A percentile compares a stretch with the other conserved stretches of the same genome.
These are phyloP conservation scores for Magnaporthiopsis poae DNA, from an alignment of 2,329 filamentous ascomycete genomes.

Conservation along the genomic window DNA sequence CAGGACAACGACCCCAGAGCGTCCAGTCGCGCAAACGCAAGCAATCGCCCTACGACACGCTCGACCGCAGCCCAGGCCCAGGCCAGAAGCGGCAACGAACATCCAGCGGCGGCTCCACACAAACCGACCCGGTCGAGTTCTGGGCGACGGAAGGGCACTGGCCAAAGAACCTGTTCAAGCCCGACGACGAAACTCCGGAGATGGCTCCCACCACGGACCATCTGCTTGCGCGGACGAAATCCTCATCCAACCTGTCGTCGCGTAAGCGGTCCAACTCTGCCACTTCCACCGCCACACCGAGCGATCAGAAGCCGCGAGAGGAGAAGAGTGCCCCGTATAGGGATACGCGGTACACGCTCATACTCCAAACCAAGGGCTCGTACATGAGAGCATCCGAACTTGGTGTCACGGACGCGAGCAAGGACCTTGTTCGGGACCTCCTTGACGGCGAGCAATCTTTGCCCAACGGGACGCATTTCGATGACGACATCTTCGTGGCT, in stretches of 20 bases:
- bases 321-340: constrained; percentile 22
- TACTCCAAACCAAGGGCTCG: no score
- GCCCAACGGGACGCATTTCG: no score
- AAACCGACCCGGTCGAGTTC: constrained; percentile 12
- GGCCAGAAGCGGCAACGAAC: constrained; percentile 6
- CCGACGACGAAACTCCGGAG: not conserved
- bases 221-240: constrained; percentile 23
- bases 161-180: constrained; percentile 8
- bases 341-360: no score
- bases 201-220: constrained; percentile 18
- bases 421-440: no score
- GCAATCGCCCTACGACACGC: constrained; percentile 2
- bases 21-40: constrained; percentile 4
- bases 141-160: constrained; percentile 16
- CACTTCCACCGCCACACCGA: constrained; percentile 17
- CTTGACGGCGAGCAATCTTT: no score
- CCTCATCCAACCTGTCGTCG: constrained; percentile 13
- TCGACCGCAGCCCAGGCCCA: not conserved
- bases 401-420: no score
- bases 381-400: no score
- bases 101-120: not conserved
- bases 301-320: constrained; percentile 23
- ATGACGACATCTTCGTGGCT: no score
- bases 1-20: not conserved
- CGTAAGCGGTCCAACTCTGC: constrained; percentile 18